Base-by-base conservation (phyloP, 1,284 basidiomycete genomes). In the Sanghuangporus sanghuang region DNA sequence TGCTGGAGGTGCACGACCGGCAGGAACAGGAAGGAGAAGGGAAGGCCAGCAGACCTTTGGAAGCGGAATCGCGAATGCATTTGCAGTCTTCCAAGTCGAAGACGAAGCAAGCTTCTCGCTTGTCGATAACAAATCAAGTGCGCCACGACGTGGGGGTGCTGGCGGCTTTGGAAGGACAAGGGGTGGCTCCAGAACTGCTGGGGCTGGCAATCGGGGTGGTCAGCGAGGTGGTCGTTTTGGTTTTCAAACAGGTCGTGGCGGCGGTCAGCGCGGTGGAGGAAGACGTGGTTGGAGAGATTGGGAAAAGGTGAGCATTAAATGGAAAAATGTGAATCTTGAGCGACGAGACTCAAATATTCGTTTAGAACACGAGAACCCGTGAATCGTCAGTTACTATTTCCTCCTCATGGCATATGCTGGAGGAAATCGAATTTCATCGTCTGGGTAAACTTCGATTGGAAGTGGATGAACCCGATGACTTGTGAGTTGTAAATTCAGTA, bases 61-160 rank as follows among this genome's bases (percentile, higher is more conserved):
- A 61, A 95, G 93, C 68, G 92, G 90, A 32, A 89, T 90, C 66
- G 88, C 89, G 35, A 96, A 89, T 71, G 94, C 95, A n/a, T 98
- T 98, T 74, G 93, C 95, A 35, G 98, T 98, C 78, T 96, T 96
- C 81, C 96, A 98, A 78, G 95, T 93, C 68, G 96, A 99, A 76
- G 96, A 99, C 74, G 97, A 99, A 78, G 93, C 95, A 35, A 93
- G 89, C 64, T 99, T 99, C 85, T 96, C 93, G 52, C 83, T 99
- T 58, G 97, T 99, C 62, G 96, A 98, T 75, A 95, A 89, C 75
- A 93, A 91, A 75, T 71, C 86, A 57, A 78, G 83, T 55, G 78
- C 84, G 53, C 80, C 85, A 49, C 84, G 89, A 70, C 80, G 87
- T 64, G 87, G 89, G 50, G 81, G 83, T 36, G 52, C 66, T 56